Evolutionary conservation across 2,329 filamentous ascomycete genomes (phyloP), one percentile per base, ranked within the genome.

Genomic region (Epichloe amarillans): DNA sequence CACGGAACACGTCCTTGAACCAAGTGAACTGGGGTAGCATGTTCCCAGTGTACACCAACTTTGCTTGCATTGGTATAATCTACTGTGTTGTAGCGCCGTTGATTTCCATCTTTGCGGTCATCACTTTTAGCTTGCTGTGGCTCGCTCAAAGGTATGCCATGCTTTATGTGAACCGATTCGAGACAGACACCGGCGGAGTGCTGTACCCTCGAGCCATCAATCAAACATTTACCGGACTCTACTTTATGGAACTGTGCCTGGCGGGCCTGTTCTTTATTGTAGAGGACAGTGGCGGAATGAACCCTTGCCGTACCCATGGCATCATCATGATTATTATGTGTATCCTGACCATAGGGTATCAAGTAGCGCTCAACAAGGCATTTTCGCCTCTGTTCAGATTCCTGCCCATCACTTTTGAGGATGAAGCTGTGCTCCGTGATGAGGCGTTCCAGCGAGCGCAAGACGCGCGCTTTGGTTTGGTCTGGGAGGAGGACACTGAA

Each of bases 81-180:
- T 98, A 97, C 67, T 87, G 82, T 39, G 78, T 97, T 51, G 83
- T 97, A 41, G 83, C 93, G 0, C 93, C 93, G 0, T 72, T 98
- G 12, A 96, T 98, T 62, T 80, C 93, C 46, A 71, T 97, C 21
- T 97, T 98, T 71, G 91, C 93, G 58, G 82, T 95, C 60, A 81
- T 97, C 64, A 96, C 91, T 0, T 97, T 97, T 64, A 77, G 79
- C 45, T 73, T 98, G 0, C 83, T 97, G 56, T 98, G 90, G 90
- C 75, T 96, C 43, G 91, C 93, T 1, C 89, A 97, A 64, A 82
- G 91, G n/a, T 97, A 97, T 68, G 91, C 91, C 58, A 94, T 95
- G 71, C 77, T 98, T 19, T 98, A 96, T 61, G 90, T 98, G 53
- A 94, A 83, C 26, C 86, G 89, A 49, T 94, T 95, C 65, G 80